Percentiles rank a stretch among this genome's conserved stretches.
These are phyloP conservation scores for Mollisiaceae sp. DNA, from an alignment of 2,329 filamentous ascomycete species.

Conservation along the genomic window DNA sequence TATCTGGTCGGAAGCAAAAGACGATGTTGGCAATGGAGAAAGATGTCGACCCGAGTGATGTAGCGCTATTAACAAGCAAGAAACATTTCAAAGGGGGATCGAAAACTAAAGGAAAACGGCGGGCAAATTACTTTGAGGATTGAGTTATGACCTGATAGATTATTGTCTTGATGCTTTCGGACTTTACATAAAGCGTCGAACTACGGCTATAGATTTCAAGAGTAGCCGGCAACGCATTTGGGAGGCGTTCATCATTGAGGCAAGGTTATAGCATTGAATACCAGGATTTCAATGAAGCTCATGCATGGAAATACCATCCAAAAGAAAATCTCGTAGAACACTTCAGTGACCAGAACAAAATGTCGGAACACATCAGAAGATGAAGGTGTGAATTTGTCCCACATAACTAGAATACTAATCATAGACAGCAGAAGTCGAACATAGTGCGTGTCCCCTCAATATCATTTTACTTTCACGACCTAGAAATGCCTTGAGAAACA, in stretches of 20 bases:
- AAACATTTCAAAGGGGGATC: conserved; percentile 91
- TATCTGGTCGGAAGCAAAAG: conserved; percentile 83
- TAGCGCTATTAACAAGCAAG: conserved; percentile 71
- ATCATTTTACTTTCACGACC: neutral
- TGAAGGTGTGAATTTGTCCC: neutral
- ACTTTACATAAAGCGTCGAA: neutral
- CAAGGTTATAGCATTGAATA: neutral
- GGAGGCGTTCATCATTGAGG: neutral
- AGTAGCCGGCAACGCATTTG: neutral
- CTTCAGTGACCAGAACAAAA: neutral
- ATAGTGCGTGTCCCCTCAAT: no score
- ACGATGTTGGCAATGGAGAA: conserved; percentile 83
- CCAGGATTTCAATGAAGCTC: neutral
- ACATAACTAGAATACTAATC: neutral
- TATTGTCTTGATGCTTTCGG: neutral
- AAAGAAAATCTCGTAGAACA: neutral
- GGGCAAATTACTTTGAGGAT: conserved; percentile 45
- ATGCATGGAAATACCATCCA: neutral
- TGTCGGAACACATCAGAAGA: neutral
- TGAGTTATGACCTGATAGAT: conserved; percentile 19
- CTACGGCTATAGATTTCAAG: neutral
- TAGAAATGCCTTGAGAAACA: neutral
- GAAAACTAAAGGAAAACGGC: conserved; percentile 56
- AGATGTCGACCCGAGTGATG: conserved; percentile 80
- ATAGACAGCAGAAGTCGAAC: neutral